A percentile compares a stretch with the other conserved stretches of the same genome.
Conservation (phyloP, 2,329 filamentous ascomycete species). For the Tolypocladium paradoxum region DNA sequence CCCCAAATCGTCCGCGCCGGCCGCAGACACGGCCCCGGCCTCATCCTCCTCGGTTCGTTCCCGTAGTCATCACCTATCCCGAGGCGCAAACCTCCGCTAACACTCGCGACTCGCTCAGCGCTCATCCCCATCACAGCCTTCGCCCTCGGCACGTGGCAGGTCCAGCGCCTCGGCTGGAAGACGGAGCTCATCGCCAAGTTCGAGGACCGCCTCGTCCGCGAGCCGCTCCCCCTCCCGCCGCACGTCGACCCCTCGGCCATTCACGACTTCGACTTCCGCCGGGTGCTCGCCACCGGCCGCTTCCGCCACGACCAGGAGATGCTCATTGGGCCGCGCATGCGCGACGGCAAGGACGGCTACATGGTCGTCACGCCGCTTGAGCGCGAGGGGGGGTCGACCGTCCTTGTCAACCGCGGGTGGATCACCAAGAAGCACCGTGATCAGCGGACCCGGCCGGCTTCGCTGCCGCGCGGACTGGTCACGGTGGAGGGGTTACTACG, state of each 20-base stretch:
- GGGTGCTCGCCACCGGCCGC: constrained; percentile 63
- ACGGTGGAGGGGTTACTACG: constrained; percentile 74
- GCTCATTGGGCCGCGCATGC: constrained; percentile 83
- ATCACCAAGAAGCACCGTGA: constrained; percentile 64
- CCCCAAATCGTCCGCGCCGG: constrained; percentile 67
- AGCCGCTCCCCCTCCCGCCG: constrained; percentile 76
- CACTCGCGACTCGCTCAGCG: constrained; percentile 30
- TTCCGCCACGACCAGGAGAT: constrained; percentile 90
- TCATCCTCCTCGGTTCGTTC: constrained; percentile 60
- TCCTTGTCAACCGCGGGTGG: constrained; percentile 88
- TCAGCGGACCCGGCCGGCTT: constrained; percentile 53
- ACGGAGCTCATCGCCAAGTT: constrained; percentile 81
- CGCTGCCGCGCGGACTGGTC: constrained; percentile 60
- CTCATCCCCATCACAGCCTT: constrained; percentile 90
- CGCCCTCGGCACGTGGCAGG: constrained; percentile 85
- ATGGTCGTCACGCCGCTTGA: constrained; percentile 88
- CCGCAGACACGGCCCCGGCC: constrained; percentile 63
- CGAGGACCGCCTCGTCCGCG: constrained; percentile 81
- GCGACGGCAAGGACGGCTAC: constrained; percentile 82
- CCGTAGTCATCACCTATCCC: neutral
- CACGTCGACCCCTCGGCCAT: constrained; percentile 72
- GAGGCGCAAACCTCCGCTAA: neutral
- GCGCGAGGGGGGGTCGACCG: constrained; percentile 54
- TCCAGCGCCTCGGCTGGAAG: constrained; percentile 88
- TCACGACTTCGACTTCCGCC: constrained; percentile 82